Evolutionary conservation across 805 yeast species (phyloP).

Genomic region (Yarrowia sp.): DNA sequence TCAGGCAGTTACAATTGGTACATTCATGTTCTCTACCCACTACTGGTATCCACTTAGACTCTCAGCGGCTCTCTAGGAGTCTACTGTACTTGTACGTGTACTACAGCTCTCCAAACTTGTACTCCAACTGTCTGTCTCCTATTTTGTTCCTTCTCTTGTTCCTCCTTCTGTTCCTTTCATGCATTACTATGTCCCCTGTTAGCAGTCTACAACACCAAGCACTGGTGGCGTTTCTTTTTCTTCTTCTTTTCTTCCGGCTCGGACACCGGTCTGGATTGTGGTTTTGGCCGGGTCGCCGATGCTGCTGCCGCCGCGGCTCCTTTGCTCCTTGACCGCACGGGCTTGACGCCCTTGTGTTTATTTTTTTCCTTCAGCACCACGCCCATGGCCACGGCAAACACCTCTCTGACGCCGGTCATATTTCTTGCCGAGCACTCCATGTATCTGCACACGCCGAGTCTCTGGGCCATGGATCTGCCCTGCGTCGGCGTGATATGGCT

Average conservation of each 20-base stretch:
- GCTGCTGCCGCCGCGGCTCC: conserved; percentile 34
- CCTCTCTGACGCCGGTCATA: conserved; percentile 67
- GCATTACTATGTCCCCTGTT: conserved; percentile 13
- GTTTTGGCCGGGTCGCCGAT: conserved; percentile 26
- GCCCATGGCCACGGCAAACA: conserved; percentile 68
- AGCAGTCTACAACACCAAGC: conserved; percentile 19
- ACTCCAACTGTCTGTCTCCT: too few relatives aligned
- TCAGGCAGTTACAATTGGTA: too few relatives aligned
- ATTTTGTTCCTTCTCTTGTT: too few relatives aligned
- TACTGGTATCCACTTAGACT: too few relatives aligned
- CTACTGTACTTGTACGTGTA: too few relatives aligned
- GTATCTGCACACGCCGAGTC: conserved; percentile 73
- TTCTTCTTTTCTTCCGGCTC: conserved; percentile 9
- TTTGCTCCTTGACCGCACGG: conserved; percentile 10
- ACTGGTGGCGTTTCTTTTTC: conserved; percentile 36
- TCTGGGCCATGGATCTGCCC: conserved; percentile 62
- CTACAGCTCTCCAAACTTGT: too few relatives aligned
- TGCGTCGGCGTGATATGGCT: conserved; percentile 50
- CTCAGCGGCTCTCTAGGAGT: too few relatives aligned
- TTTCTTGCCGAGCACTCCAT: conserved; percentile 80
- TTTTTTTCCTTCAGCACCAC: conserved; percentile 45
- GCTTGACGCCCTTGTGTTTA: neutral
- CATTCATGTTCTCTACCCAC: too few relatives aligned
- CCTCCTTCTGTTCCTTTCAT: neutral
- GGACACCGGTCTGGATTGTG: neutral